These are phyloP conservation scores for Phytophthora europaea DNA, from an alignment of 352 stramenopile species.

Conservation along the genomic window DNA sequence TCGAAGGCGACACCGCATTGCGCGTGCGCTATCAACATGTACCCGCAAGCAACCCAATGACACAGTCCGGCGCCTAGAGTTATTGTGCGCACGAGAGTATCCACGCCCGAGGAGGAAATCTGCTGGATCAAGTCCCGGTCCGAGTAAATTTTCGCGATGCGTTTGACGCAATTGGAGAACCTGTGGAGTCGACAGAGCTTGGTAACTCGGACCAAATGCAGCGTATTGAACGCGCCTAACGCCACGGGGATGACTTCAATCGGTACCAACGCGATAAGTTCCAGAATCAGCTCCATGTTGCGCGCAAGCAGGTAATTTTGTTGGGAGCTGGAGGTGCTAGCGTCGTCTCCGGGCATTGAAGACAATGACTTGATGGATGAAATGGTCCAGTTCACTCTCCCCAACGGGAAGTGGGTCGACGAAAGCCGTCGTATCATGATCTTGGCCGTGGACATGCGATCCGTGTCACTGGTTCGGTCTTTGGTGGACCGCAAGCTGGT, in stretches of 20 bases:
- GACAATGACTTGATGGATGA: slow-evolving; percentile 42
- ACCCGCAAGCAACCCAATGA: slow-evolving; percentile 72
- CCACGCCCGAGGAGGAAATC: slow-evolving; percentile 68
- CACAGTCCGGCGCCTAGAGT: slow-evolving; percentile 32
- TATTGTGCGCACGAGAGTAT: slow-evolving; percentile 55
- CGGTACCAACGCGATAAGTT: slow-evolving; percentile 59
- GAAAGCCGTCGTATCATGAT: slow-evolving; percentile 5
- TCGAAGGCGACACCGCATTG: slow-evolving; percentile 67
- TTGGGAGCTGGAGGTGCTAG: background rate
- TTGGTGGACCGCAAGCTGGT: slow-evolving; percentile 60
- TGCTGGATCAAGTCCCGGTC: slow-evolving; percentile 48
- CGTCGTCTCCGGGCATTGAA: slow-evolving; percentile 29
- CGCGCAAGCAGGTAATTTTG: slow-evolving; percentile 37
- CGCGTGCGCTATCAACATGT: slow-evolving; percentile 72
- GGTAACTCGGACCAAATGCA: slow-evolving; percentile 64
- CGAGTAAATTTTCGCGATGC: slow-evolving; percentile 63
- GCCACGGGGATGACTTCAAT: slow-evolving; percentile 55
- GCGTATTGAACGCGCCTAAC: slow-evolving; percentile 47
- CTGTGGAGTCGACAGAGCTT: slow-evolving; percentile 68
- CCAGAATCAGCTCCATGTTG: slow-evolving; percentile 48
- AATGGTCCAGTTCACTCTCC: slow-evolving; percentile 60
- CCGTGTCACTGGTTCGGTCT: slow-evolving; percentile 40
- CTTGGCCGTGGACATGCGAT: background rate
- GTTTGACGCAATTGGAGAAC: slow-evolving; percentile 44
- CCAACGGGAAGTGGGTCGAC: slow-evolving; percentile 13